Evolutionary conservation across 164 flowering plant species (phyloP).

Genomic region (Nelumbo lutea): DNA sequence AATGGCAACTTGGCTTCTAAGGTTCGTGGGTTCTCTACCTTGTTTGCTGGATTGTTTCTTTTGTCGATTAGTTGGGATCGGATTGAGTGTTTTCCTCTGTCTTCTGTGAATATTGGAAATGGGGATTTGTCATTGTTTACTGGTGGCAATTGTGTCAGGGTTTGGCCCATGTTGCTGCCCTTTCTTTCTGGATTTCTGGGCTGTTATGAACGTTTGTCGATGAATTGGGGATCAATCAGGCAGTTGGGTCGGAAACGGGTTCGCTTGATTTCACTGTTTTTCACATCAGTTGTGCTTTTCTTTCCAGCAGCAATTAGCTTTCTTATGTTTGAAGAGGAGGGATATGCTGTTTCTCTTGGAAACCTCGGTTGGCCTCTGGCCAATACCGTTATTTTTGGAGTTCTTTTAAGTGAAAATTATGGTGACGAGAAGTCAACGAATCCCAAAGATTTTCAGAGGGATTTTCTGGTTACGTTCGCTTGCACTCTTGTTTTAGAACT

Average conservation of each 20-base stretch:
- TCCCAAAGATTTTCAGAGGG: conserved; percentile 53
- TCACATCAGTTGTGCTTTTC: conserved; percentile 56
- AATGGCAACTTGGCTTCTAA: conserved; percentile 15
- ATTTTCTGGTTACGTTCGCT: conserved; percentile 59
- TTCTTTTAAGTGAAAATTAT: conserved; percentile 69
- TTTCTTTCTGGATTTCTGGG: conserved; percentile 80
- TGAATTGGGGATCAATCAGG: conserved; percentile 52
- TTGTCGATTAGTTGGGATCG: conserved; percentile 83
- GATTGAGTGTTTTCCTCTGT: conserved; percentile 66
- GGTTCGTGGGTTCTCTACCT: conserved; percentile 50
- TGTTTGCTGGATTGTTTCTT: conserved; percentile 53
- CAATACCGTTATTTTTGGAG: conserved; percentile 89
- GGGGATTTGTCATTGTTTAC: conserved; percentile 21
- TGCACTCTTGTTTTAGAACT: conserved; percentile 80
- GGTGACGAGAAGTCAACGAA: conserved; percentile 51
- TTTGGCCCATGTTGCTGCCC: conserved; percentile 78
- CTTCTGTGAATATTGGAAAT: conserved; percentile 22
- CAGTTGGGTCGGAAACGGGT: conserved; percentile 63
- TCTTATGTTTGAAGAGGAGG: conserved; percentile 36
- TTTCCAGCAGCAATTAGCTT: conserved; percentile 64
- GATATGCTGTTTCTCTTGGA: conserved; percentile 39
- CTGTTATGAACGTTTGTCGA: conserved; percentile 54
- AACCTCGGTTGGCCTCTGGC: conserved; percentile 76
- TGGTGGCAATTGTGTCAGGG: conserved; percentile 50
- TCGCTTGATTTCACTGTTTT: conserved; percentile 58